Percentiles rank a stretch among this genome's conserved stretches.
Conservation (phyloP, 2,329 filamentous ascomycete species). For the Aspergillus sergii region DNA sequence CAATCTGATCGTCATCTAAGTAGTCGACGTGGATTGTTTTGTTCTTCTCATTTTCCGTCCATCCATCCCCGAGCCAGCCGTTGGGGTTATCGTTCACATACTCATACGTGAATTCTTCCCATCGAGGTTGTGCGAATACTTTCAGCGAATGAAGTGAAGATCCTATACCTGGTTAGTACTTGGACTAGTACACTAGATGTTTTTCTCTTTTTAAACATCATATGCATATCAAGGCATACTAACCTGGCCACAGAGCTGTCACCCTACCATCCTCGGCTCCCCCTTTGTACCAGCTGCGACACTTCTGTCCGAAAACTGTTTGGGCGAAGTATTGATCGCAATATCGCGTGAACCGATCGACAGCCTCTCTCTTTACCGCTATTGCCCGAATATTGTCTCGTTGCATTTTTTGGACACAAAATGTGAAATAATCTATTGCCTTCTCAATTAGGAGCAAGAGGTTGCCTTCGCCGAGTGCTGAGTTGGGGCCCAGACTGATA, state of each 20-base stretch:
- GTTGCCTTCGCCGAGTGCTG: constrained; percentile 36
- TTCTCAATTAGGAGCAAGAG: constrained; percentile 38
- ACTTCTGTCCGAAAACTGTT: constrained; percentile 39
- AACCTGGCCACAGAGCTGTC: constrained; percentile 40
- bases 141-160: constrained; percentile 43
- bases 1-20: constrained; percentile 38
- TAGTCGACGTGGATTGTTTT: constrained; percentile 37
- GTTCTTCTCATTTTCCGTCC: constrained; percentile 37
- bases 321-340: constrained; percentile 39
- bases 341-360: constrained; percentile 31
- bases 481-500: constrained; percentile 37
- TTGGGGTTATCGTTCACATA: constrained; percentile 37
- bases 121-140: constrained; percentile 36
- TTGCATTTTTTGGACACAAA: constrained; percentile 39
- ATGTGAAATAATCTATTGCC: constrained; percentile 37
- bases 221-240: not conserved
- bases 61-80: constrained; percentile 39
- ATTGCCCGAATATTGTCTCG: constrained; percentile 38
- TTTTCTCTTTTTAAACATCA: not conserved
- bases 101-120: constrained; percentile 43
- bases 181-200: not conserved
- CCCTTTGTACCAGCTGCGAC: constrained; percentile 44
- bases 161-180: constrained; percentile 20
- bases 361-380: constrained; percentile 27
- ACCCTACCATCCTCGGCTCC: constrained; percentile 34